These are phyloP conservation scores for Arthrobotrys pseudoclavata DNA, from an alignment of 2,329 filamentous ascomycete genomes.

Conservation along the genomic window DNA sequence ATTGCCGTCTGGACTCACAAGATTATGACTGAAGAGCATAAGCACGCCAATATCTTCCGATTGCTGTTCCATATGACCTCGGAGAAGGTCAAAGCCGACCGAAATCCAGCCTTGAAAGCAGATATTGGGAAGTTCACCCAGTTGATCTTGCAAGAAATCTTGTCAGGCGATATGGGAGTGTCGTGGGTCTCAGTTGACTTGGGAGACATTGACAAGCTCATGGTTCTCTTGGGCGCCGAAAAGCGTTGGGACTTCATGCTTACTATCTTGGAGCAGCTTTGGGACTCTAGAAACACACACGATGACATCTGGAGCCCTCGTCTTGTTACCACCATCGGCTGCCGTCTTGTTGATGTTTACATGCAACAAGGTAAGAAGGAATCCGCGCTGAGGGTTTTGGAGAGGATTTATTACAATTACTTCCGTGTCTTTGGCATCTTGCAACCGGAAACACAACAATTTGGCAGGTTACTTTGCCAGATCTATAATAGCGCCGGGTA, in stretches of 20 bases:
- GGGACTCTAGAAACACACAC: conserved; percentile 47
- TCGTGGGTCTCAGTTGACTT: conserved; percentile 51
- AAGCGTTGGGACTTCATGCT: conserved; percentile 48
- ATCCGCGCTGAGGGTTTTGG: conserved; percentile 35
- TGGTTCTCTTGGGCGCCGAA: conserved; percentile 29
- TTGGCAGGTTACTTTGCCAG: conserved; percentile 36
- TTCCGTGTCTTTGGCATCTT: conserved; percentile 41
- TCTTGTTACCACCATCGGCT: conserved; percentile 43
- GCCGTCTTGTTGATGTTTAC: conserved; percentile 46
- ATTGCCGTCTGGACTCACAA: conserved; percentile 53
- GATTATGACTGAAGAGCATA: conserved; percentile 43
- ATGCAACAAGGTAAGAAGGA: conserved; percentile 51
- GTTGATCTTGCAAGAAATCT: conserved; percentile 43
- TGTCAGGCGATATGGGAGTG: conserved; percentile 38
- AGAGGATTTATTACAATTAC: conserved; percentile 52
- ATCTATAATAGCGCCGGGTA: conserved; percentile 45
- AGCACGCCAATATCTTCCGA: conserved; percentile 37
- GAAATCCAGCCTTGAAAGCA: conserved; percentile 23
- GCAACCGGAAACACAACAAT: conserved; percentile 36
- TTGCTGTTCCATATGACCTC: conserved; percentile 55
- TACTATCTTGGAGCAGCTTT: conserved; percentile 45
- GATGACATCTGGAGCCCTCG: conserved; percentile 47
- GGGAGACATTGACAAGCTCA: conserved; percentile 35
- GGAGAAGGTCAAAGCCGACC: conserved; percentile 30
- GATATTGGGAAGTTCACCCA: conserved; percentile 51